Evolutionary conservation across 352 stramenopile species (phyloP), one percentile per base, ranked within the genome.

Genomic region (Vaucheria bursata): DNA sequence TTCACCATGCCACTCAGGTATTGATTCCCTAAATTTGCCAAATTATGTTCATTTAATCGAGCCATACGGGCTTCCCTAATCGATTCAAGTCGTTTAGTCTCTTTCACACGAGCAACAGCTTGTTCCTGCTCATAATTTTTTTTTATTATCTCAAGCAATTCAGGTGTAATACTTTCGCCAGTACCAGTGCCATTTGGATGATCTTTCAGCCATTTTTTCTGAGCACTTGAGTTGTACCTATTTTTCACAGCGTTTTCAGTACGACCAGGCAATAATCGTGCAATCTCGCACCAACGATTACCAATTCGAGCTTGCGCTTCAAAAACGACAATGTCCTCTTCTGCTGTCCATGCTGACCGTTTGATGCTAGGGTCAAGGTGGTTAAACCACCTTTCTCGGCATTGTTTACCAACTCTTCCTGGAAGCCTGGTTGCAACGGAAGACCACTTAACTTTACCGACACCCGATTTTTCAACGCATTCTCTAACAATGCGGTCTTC

Each of bases 161-260:
- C 78, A 50, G 67, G 78, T 38, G 78, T 83, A 39, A 83, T 72
- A 35, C 65, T 66, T 65, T 71, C 25, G n/a, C n/a, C n/a, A n/a
- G n/a, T n/a, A 36, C 73, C 74, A 33, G 78, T 34, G 31, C 78
- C 78, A 70, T 45, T 66, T 29, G 78, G 78, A 53, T 83, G 79
- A 29, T 84, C 74, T 36, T 84, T 74, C 25, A 84, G 74, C 79
- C 79, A 84, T 34, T 84, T 84, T 34, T 84, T 84, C 64, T 74
- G 73, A 37, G 79, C 79, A 8, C 68, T 79, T 0, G 71, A 80
- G 69, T 84, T 84, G 74, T 81, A 98, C 2, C 92, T 88, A 85
- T 98, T 98, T 84, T 98, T 98, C 33, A 98, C 93, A 32, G 91
- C 92, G 76, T 98, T 98, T 83, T 98, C 94, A 0, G 93, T 97